These are phyloP conservation scores for Cucurbita ficifolia DNA, from an alignment of 306 rosid species.

Conservation along the genomic window DNA sequence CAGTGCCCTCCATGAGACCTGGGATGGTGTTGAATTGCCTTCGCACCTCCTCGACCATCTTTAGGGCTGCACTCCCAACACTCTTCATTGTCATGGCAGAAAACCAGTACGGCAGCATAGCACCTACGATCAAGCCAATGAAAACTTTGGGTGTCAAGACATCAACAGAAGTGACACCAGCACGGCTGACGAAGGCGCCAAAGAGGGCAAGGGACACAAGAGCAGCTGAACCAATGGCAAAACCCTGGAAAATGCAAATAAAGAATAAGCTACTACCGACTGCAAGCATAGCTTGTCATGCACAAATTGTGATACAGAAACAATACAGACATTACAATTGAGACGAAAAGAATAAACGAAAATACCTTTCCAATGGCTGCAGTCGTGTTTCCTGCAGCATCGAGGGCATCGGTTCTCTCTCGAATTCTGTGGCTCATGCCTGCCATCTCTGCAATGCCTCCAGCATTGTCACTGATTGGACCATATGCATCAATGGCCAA, in stretches of 20 bases:
- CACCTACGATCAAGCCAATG: conserved; percentile 77
- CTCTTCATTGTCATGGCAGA: conserved; percentile 99
- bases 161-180: conserved; percentile 51
- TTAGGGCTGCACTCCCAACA: conserved; percentile 90
- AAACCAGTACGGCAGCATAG: conserved; percentile 99
- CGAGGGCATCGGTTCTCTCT: conserved; percentile 96
- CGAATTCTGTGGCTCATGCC: conserved; percentile 93
- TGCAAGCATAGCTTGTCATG: neutral
- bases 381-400: conserved; percentile 96
- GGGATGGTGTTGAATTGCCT: conserved; percentile 86
- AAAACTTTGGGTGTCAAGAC: conserved; percentile 87
- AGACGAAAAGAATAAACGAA: neutral
- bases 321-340: neutral
- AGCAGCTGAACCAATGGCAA: conserved; percentile 94
- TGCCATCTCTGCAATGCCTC: conserved; percentile 99
- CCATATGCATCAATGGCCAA: conserved; percentile 97
- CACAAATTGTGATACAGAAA: neutral
- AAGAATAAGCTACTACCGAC: neutral
- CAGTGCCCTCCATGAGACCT: conserved; percentile 85
- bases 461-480: conserved; percentile 96
- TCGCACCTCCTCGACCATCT: conserved; percentile 98
- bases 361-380: conserved; percentile 92
- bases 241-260: conserved; percentile 38
- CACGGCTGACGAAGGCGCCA: conserved; percentile 96
- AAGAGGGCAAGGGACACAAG: conserved; percentile 96